These are phyloP conservation scores for Quercus glauca DNA, from an alignment of 306 rosid genomes.

Conservation along the genomic window DNA sequence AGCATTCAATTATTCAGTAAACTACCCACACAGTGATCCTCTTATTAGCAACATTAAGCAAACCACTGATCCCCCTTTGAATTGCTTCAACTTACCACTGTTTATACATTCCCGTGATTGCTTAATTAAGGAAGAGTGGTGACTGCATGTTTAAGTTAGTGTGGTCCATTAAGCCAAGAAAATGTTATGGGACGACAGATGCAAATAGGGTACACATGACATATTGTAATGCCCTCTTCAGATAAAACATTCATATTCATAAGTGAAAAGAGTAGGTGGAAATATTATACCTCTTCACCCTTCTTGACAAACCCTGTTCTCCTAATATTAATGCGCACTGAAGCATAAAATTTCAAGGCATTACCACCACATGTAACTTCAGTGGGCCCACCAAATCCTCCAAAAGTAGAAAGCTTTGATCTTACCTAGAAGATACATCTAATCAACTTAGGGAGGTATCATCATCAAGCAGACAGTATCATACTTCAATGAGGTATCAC, in stretches of 20 bases:
- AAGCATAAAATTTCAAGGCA: conserved; percentile 89
- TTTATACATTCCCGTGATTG: neutral
- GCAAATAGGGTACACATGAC: neutral
- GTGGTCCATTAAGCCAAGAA: neutral
- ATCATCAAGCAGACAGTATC: neutral
- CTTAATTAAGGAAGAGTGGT: neutral
- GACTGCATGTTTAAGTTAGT: no score
- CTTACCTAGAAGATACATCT: conserved; percentile 56
- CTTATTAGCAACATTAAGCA: neutral
- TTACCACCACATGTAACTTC: conserved; percentile 96
- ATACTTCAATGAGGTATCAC: neutral
- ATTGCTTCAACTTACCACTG: neutral
- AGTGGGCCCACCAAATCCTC: conserved; percentile 84
- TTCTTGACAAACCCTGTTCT: conserved; percentile 72
- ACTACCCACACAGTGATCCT: neutral
- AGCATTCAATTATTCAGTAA: neutral
- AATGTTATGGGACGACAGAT: neutral
- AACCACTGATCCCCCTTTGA: neutral
- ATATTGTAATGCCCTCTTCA: neutral
- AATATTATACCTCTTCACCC: conserved; percentile 74
- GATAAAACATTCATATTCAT: neutral
- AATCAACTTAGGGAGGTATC: neutral
- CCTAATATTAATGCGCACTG: conserved; percentile 71
- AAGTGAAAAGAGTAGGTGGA: neutral
- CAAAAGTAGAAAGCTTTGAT: conserved; percentile 78